Conservation (phyloP, 2,329 filamentous ascomycete species). For the Nannizziopsis arthrosporioides region DNA sequence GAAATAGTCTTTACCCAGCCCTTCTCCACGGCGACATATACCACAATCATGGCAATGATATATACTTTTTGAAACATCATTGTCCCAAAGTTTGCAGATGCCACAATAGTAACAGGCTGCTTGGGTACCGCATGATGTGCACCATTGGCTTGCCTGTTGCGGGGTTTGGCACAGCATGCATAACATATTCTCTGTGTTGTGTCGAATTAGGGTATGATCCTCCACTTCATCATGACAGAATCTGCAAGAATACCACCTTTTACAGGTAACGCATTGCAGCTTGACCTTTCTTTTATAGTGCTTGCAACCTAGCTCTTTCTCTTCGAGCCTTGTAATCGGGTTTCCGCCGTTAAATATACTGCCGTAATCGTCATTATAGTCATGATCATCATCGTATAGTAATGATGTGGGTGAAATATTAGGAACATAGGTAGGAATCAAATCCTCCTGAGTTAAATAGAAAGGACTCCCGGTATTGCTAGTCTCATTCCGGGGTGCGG, state of each 20-base stretch:
- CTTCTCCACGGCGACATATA: constrained; percentile 82
- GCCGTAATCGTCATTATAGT: constrained; percentile 21
- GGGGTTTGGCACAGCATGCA: constrained; percentile 90
- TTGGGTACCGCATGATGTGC: constrained; percentile 61
- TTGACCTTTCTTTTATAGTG: constrained; percentile 97
- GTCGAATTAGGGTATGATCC: constrained; percentile 65
- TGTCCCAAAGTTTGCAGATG: constrained; percentile 95
- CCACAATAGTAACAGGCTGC: constrained; percentile 86
- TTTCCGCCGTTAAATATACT: constrained; percentile 11
- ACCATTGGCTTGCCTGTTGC: constrained; percentile 68
- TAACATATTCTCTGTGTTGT: constrained; percentile 85
- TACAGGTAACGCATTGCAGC: constrained; percentile 80
- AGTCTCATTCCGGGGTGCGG: constrained; percentile 19
- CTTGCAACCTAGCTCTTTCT: constrained; percentile 58
- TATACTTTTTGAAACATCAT: constrained; percentile 78
- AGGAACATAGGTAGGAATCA: constrained; percentile 56
- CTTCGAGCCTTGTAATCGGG: too few relatives aligned
- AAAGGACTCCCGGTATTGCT: constrained; percentile 25
- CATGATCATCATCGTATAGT: constrained; percentile 12
- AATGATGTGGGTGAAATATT: constrained; percentile 17
- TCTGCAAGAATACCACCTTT: constrained; percentile 86
- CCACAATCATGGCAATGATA: constrained; percentile 96
- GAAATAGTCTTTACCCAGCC: constrained; percentile 85
- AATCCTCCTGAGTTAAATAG: constrained; percentile 43
- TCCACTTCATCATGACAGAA: constrained; percentile 83